Percentiles rank a stretch among this genome's conserved stretches.
These are phyloP conservation scores for Aristolochia fimbriata DNA, from an alignment of 164 flowering plant genomes.

Conservation along the genomic window DNA sequence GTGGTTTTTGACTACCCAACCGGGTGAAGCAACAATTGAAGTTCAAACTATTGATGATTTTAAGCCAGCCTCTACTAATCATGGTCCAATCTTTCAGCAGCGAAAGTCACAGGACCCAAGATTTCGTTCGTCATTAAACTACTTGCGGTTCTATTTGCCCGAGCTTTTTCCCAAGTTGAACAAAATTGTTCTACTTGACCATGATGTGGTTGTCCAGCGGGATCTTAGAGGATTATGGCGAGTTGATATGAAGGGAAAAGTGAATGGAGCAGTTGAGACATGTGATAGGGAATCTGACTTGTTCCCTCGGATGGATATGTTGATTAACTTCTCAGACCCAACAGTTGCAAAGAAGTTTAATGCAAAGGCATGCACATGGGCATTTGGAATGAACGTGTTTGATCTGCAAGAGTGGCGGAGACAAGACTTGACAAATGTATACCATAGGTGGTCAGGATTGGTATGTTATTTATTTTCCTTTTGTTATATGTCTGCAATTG, in stretches of 20 bases:
- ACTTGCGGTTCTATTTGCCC: conserved; percentile 80
- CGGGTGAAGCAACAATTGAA: conserved; percentile 58
- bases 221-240: conserved; percentile 66
- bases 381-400: conserved; percentile 90
- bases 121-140: conserved; percentile 58
- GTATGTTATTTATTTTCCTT: conserved; percentile 23
- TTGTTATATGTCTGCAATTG: neutral
- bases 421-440: conserved; percentile 43
- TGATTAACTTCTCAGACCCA: conserved; percentile 72
- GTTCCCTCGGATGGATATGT: conserved; percentile 46
- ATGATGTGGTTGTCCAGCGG: conserved; percentile 91
- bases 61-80: conserved; percentile 32
- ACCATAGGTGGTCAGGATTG: conserved; percentile 55
- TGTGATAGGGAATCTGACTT: conserved; percentile 50
- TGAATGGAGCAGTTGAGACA: conserved; percentile 76
- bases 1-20: conserved; percentile 89
- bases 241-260: conserved; percentile 69
- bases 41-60: conserved; percentile 43
- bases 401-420: conserved; percentile 74
- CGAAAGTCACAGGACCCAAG: conserved; percentile 39
- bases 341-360: conserved; percentile 40
- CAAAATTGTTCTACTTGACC: conserved; percentile 78
- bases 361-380: conserved; percentile 77
- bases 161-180: conserved; percentile 65
- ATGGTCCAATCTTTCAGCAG: conserved; percentile 24